Evolutionary conservation across 1,139 yeast genomes (phyloP), one percentile per base, ranked within the genome.

Genomic region (Candida neerlandica): DNA sequence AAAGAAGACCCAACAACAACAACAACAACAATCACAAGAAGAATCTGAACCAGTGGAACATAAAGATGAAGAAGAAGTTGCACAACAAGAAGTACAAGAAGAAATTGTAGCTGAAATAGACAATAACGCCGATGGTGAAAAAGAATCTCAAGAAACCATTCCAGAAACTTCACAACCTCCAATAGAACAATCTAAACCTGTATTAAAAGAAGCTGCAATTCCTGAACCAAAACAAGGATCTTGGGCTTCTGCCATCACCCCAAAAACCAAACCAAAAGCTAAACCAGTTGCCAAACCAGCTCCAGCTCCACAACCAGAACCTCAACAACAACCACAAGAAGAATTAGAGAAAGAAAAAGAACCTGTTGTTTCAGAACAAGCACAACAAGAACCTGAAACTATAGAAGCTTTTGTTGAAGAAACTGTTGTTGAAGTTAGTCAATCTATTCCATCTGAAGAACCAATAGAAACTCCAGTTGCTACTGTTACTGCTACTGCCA

Each of bases 211-310:
- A 54, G 69, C 73, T 32, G 55, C 67, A 27, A 60, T 69, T 44
- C 69, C 75, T 27, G 62, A 61, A 49, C 73, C 62, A 52, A 58
- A 63, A 56, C 65, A 69, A 55, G 67, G 73, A 18, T 72, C 85
- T 4, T 81, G 86, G 86, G 86, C 84, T 32, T 74, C 84, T 29
- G 82, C 82, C 52, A 80, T 81, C 57, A 77, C 85, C 48, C 84
- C 86, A 54, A 78, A 79, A 60, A 72, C 76, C 53, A 73, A 64
- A 56, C 72, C 75, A 39, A 70, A 64, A 50, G 64, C 61, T 39
- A 55, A 58, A 32, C 56, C 66, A 34, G 46, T 37, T 16, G 41
- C 50, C 51, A 57, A 48, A 45, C 46, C 47, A 39, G 47, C 39
- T 35, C 42, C 51, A 51, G 34, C 46, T 37, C 42, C 41, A 30